Conservation (phyloP, 2,329 filamentous ascomycete species). For the Purpureocillium lavendulum region DNA sequence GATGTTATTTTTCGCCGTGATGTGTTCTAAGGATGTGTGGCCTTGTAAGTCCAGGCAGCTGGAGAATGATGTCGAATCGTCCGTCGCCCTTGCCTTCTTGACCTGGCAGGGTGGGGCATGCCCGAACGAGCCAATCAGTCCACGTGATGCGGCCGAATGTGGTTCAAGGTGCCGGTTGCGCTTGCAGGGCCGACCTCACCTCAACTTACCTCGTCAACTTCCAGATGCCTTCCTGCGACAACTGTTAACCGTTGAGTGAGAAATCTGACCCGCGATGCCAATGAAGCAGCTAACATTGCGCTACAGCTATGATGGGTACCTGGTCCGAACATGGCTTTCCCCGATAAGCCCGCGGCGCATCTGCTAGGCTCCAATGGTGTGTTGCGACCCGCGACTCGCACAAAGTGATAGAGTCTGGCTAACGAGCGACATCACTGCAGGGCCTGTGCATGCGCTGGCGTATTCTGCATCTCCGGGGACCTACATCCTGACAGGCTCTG, state of each 20-base stretch:
- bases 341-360: constrained; percentile 42
- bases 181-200: no score
- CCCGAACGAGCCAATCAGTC: constrained; percentile 1
- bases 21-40: no score
- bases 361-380: constrained; percentile 51
- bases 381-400: constrained; percentile 8
- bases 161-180: not conserved
- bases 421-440: constrained; percentile 27
- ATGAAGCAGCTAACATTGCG: no score
- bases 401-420: not conserved
- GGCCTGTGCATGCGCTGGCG: constrained; percentile 62
- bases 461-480: constrained; percentile 67
- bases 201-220: constrained; percentile 1
- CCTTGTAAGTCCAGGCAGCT: not conserved
- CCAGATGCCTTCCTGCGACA: not conserved
- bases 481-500: constrained; percentile 76
- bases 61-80: not conserved
- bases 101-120: not conserved
- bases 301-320: constrained; percentile 12
- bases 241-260: not conserved
- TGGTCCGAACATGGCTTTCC: constrained; percentile 31
- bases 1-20: no score
- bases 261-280: not conserved
- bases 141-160: not conserved
- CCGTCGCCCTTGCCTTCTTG: not conserved